A percentile compares a stretch with the other conserved stretches of the same genome.
phyloP scores from a whole-genome alignment of 495 filamentous ascomycete genomes.

The Melanomma pulvis-pyrius region DNA sequence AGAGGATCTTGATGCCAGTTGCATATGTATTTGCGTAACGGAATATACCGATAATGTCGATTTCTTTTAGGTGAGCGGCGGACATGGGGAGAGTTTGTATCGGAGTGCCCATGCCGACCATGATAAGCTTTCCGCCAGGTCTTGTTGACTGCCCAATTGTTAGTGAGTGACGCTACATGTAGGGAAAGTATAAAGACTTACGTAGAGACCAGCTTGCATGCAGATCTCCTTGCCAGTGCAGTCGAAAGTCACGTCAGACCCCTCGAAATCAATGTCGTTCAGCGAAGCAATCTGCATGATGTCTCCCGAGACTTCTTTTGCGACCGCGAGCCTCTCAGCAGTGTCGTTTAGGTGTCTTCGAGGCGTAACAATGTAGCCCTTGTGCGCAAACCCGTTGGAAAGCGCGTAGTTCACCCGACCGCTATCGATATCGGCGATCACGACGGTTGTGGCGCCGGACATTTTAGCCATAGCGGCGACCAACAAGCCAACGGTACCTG shows the following conservation, averaged over 20 bases:
- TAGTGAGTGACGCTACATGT: not conserved
- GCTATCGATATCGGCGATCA: slow-evolving; percentile 42
- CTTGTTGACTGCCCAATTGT: slow-evolving; percentile 35
- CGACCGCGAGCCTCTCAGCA: slow-evolving; percentile 32
- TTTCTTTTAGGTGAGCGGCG: slow-evolving; percentile 39
- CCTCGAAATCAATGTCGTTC: slow-evolving; percentile 38
- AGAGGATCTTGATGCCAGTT: slow-evolving; percentile 41
- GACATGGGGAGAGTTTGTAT: slow-evolving; percentile 44
- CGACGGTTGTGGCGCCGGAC: slow-evolving; percentile 38
- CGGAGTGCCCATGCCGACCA: slow-evolving; percentile 45
- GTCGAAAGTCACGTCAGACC: slow-evolving; percentile 42
- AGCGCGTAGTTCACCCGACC: slow-evolving; percentile 41
- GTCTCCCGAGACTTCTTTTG: slow-evolving; percentile 37
- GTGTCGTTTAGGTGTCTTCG: slow-evolving; percentile 32
- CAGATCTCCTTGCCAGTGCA: slow-evolving; percentile 45
- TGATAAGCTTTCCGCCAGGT: slow-evolving; percentile 40
- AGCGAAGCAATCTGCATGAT: slow-evolving; percentile 35
- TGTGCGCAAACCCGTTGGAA: slow-evolving; percentile 37
- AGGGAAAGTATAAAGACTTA: slow-evolving; percentile 18
- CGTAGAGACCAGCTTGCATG: slow-evolving; percentile 43
- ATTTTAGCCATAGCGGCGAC: slow-evolving; percentile 42
- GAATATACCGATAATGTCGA: slow-evolving; percentile 43
- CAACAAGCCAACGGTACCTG: slow-evolving; percentile 42
- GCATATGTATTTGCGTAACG: slow-evolving; percentile 44
- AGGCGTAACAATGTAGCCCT: slow-evolving; percentile 37